Percentiles rank a stretch among this genome's conserved stretches.
phyloP scores from a whole-genome alignment of 2,329 filamentous ascomycete genomes.

The Talaromyces albobiverticillius region DNA sequence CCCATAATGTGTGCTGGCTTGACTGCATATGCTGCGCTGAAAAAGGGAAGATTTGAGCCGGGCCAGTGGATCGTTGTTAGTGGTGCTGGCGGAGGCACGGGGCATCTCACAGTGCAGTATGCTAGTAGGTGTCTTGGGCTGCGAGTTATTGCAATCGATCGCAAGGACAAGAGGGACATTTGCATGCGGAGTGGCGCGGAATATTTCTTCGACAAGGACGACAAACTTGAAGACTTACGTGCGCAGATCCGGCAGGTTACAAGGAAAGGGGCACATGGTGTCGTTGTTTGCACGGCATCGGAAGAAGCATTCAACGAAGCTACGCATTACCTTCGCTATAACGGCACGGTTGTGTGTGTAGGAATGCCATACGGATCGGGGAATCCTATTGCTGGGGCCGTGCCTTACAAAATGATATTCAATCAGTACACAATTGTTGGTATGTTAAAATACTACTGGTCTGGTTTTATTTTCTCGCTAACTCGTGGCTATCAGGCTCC shows the following conservation, averaged over 20 bases:
- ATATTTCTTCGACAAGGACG: background rate
- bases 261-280: background rate
- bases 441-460: background rate
- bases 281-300: background rate
- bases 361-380: background rate
- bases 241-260: background rate
- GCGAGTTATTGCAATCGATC: slow-evolving; percentile 10
- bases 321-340: background rate
- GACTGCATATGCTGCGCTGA: background rate
- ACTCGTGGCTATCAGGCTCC: no score
- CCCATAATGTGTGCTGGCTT: slow-evolving; percentile 7
- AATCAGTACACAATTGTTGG: background rate
- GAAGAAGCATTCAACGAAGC: background rate
- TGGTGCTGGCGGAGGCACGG: slow-evolving; percentile 5
- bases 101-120: slow-evolving; percentile 3
- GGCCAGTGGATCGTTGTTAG: slow-evolving; percentile 2
- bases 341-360: background rate
- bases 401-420: background rate
- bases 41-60: background rate
- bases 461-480: no score
- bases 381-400: background rate
- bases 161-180: background rate
- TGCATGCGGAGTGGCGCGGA: background rate
- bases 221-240: background rate
- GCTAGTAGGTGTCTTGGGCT: background rate